Evolutionary conservation across 768 basidiomycete species (phyloP).

Genomic region (Suillus luteus): DNA sequence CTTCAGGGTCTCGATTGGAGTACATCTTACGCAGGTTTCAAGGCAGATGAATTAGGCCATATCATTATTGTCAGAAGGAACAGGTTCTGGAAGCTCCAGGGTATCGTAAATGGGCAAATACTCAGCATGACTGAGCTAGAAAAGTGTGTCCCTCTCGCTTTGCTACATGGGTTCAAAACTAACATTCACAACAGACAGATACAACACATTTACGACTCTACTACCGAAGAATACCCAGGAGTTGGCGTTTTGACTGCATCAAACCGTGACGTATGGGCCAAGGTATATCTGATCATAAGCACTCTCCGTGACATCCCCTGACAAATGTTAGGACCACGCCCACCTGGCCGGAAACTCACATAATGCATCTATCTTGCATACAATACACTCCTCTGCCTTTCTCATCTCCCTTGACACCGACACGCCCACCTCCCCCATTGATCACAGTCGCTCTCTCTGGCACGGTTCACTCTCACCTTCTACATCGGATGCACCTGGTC

Average conservation of each 20-base stretch:
- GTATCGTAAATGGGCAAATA: slow-evolving; percentile 53
- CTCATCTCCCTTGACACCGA: slow-evolving; percentile 74
- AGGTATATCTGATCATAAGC: slow-evolving; percentile 45
- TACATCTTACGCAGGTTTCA: slow-evolving; percentile 60
- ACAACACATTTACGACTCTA: slow-evolving; percentile 68
- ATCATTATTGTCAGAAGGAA: slow-evolving; percentile 86
- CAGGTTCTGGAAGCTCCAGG: slow-evolving; percentile 79
- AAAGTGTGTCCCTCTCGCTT: slow-evolving; percentile 41
- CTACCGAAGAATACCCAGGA: slow-evolving; percentile 62
- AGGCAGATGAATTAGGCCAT: slow-evolving; percentile 62
- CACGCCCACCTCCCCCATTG: slow-evolving; percentile 47
- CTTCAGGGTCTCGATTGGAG: slow-evolving; percentile 77
- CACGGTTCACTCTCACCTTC: slow-evolving; percentile 38
- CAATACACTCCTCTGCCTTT: slow-evolving; percentile 86
- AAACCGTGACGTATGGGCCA: slow-evolving; percentile 88
- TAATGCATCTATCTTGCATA: slow-evolving; percentile 66
- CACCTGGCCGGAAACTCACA: slow-evolving; percentile 56
- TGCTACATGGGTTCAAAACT: background rate
- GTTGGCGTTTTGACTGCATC: slow-evolving; percentile 79
- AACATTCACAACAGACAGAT: slow-evolving; percentile 60
- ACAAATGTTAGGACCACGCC: slow-evolving; percentile 55
- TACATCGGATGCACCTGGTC: slow-evolving; percentile 39
- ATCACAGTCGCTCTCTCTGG: slow-evolving; percentile 76
- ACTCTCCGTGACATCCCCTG: background rate
- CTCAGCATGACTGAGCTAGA: slow-evolving; percentile 67